phyloP scores from a whole-genome alignment of 2,329 filamentous ascomycete species.

The Chaetothyriales sp. region DNA sequence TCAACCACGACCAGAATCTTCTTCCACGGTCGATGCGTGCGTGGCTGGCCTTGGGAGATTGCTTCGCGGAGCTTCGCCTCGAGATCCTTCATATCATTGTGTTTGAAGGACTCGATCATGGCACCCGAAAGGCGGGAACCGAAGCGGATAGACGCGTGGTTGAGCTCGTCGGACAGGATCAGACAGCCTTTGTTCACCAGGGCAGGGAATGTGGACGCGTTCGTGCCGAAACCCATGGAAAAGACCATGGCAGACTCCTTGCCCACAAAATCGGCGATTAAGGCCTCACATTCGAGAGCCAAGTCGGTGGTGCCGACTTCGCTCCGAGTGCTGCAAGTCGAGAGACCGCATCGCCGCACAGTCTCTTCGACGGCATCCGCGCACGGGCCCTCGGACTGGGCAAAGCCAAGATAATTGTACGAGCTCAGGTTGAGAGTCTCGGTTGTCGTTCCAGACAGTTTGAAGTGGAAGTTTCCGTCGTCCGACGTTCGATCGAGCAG shows the following conservation, averaged over 20 bases:
- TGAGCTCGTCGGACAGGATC: constrained; percentile 92
- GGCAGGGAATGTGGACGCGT: constrained; percentile 82
- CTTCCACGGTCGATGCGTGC: constrained; percentile 98
- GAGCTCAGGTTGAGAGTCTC: constrained; percentile 98
- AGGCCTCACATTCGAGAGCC: constrained; percentile 73
- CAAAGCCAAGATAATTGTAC: constrained; percentile 98
- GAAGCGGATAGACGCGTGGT: constrained; percentile 94
- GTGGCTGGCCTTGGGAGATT: constrained; percentile 91
- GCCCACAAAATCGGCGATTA: constrained; percentile 82
- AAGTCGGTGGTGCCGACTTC: constrained; percentile 82
- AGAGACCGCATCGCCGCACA: constrained; percentile 74
- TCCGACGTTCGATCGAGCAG: constrained; percentile 80
- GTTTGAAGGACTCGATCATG: constrained; percentile 91
- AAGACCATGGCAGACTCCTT: constrained; percentile 94
- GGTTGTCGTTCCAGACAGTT: constrained; percentile 76
- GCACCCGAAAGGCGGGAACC: constrained; percentile 87
- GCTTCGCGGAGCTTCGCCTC: constrained; percentile 77
- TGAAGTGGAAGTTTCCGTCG: constrained; percentile 83
- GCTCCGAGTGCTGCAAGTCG: constrained; percentile 63
- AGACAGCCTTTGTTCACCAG: constrained; percentile 85
- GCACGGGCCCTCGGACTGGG: constrained; percentile 91
- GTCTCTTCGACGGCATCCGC: constrained; percentile 82
- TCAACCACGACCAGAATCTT: constrained; percentile 96
- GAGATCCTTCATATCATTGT: constrained; percentile 86
- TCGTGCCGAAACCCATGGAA: constrained; percentile 97